Percentiles rank a stretch among this genome's conserved stretches.
phyloP scores from a whole-genome alignment of 495 filamentous ascomycete species.

The Trichoderma virens region DNA sequence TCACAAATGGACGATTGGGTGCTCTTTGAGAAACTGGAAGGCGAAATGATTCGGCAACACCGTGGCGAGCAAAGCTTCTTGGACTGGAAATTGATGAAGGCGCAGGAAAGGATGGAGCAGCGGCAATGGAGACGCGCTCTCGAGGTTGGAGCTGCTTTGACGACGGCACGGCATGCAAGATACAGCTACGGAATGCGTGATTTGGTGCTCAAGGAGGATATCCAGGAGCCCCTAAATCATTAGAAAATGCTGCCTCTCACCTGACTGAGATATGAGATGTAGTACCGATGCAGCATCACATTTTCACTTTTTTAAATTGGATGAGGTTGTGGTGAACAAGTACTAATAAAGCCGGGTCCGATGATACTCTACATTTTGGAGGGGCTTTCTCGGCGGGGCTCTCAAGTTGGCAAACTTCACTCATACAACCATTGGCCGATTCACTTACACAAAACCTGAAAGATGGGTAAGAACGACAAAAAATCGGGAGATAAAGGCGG shows the following conservation, averaged over 20 bases:
- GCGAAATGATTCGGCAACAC: conserved; percentile 22
- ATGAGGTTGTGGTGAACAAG: neutral
- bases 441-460: conserved; percentile 2
- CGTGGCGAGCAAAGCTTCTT: conserved; percentile 21
- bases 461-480: conserved; percentile 20
- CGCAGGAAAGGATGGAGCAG: conserved; percentile 20
- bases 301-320: neutral
- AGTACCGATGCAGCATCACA: neutral
- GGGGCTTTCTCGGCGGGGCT: conserved; percentile 4
- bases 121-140: conserved; percentile 21
- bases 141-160: conserved; percentile 2
- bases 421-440: conserved; percentile 9
- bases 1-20: conserved; percentile 43
- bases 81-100: conserved; percentile 21
- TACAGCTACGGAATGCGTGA: conserved; percentile 1
- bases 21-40: conserved; percentile 32
- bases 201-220: neutral
- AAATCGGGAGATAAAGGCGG: conserved; percentile 42
- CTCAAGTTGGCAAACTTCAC: neutral
- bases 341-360: neutral
- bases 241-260: neutral
- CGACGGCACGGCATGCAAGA: neutral
- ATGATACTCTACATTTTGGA: neutral
- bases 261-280: neutral
- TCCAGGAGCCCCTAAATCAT: neutral